phyloP scores from a whole-genome alignment of 163 green algal genomes.

The Scenedesmus sp. region DNA sequence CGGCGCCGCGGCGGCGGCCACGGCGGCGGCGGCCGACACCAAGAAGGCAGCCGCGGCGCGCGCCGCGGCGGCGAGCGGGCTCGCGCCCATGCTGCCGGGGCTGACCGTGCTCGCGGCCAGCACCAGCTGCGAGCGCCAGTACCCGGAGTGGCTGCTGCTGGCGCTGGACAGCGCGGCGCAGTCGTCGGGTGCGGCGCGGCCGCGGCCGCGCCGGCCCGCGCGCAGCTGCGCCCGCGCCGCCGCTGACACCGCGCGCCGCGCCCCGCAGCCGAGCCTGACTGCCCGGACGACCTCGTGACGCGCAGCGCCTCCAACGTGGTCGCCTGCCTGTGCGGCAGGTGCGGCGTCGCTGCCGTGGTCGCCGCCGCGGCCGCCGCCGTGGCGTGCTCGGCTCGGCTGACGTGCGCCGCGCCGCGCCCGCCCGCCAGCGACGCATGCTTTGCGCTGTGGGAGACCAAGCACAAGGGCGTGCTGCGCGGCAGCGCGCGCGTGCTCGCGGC shows the following conservation, averaged over 20 bases:
- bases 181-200: conserved; percentile 22
- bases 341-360: background rate
- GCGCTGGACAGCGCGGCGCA: conserved; percentile 31
- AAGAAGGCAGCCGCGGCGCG: conserved; percentile 39
- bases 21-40: conserved; percentile 13
- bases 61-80: conserved; percentile 5
- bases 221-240: too few relatives aligned
- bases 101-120: conserved; percentile 21
- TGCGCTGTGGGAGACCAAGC: conserved; percentile 50
- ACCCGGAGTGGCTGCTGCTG: conserved; percentile 45
- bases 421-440: conserved; percentile 26
- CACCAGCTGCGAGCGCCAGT: conserved; percentile 28
- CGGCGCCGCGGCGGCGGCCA: background rate
- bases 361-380: background rate
- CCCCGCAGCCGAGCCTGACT: conserved; percentile 20
- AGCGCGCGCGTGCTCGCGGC: conserved; percentile 50
- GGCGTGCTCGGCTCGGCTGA: background rate
- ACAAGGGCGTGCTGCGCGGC: conserved; percentile 57
- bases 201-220: too few relatives aligned
- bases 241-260: background rate
- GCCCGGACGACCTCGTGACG: conserved; percentile 22
- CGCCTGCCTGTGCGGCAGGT: conserved; percentile 42
- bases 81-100: conserved; percentile 23
- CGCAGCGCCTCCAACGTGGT: conserved; percentile 28
- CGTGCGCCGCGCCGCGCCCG: background rate